These are phyloP conservation scores for Penicillium sumatraense DNA, from an alignment of 2,329 filamentous ascomycete genomes.

Conservation along the genomic window DNA sequence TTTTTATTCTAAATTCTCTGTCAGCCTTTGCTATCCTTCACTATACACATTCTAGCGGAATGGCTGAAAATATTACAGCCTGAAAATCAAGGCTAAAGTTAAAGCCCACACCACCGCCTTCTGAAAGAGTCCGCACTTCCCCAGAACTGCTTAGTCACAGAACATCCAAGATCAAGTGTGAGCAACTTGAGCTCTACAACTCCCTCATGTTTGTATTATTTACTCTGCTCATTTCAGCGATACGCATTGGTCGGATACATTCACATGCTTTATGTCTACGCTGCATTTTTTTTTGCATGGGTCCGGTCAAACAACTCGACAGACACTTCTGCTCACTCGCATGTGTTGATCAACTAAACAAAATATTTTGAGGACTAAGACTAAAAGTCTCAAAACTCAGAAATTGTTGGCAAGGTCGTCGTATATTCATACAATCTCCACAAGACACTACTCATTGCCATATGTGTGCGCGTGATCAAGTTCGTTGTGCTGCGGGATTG, in stretches of 20 bases:
- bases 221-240: not conserved
- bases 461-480: not conserved
- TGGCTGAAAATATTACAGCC: too few species aligned
- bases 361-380: not conserved
- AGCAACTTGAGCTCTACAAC: not conserved
- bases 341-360: not conserved
- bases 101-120: not conserved
- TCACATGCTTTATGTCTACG: not conserved
- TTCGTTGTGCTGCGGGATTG: not conserved
- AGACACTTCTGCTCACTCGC: not conserved
- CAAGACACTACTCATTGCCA: not conserved
- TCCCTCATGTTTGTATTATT: not conserved
- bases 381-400: too few species aligned
- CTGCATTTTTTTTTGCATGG: not conserved
- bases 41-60: too few species aligned
- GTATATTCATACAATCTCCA: not conserved
- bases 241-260: not conserved
- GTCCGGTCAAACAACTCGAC: not conserved
- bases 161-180: not conserved
- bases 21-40: too few species aligned
- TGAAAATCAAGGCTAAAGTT: not conserved
- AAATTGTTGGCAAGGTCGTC: not conserved
- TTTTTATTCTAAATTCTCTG: too few species aligned
- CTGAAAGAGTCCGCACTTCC: not conserved
- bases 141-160: not conserved